Conservation (phyloP, 371 early-diverging fungal species). For the Gilbertella persicaria region DNA sequence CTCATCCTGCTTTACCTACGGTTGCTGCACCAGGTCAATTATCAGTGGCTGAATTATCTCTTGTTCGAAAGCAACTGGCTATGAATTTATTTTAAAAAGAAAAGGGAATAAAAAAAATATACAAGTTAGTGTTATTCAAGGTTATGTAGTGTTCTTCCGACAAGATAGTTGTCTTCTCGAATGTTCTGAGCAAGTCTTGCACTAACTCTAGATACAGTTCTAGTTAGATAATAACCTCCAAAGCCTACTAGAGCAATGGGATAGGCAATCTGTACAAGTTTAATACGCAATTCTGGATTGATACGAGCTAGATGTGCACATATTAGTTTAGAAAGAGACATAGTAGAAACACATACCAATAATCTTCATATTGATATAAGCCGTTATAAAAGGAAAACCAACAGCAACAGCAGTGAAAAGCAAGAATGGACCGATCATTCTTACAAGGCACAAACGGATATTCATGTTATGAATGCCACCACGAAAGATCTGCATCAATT, state of each 20-base stretch:
- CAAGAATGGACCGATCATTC: conserved; percentile 9
- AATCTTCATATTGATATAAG: conserved; percentile 11
- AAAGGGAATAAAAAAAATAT: neutral
- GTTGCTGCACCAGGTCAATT: conserved; percentile 93
- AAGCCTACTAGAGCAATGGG: conserved; percentile 38
- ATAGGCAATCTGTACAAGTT: conserved; percentile 38
- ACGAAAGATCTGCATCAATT: conserved; percentile 16
- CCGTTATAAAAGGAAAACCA: conserved; percentile 7
- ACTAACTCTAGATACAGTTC: conserved; percentile 33
- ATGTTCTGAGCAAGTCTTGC: conserved; percentile 51
- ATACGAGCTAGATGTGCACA: conserved; percentile 13
- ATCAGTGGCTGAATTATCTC: conserved; percentile 64
- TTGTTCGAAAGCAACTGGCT: conserved; percentile 39
- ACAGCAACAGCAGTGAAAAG: neutral
- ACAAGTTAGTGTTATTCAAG: conserved; percentile 23
- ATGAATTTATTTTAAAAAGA: conserved; percentile 11
- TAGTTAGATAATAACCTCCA: conserved; percentile 25
- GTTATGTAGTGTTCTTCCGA: conserved; percentile 69
- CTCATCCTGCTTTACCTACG: conserved; percentile 73
- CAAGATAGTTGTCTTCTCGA: conserved; percentile 66
- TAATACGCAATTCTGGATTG: conserved; percentile 21
- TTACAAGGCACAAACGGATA: conserved; percentile 1
- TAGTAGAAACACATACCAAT: conserved; percentile 4
- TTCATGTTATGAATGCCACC: conserved; percentile 23
- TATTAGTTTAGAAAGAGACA: neutral